Percentiles rank a stretch among this genome's conserved stretches.
These are phyloP conservation scores for Monosporascus cannonballus DNA, from an alignment of 2,329 filamentous ascomycete genomes.

Conservation along the genomic window DNA sequence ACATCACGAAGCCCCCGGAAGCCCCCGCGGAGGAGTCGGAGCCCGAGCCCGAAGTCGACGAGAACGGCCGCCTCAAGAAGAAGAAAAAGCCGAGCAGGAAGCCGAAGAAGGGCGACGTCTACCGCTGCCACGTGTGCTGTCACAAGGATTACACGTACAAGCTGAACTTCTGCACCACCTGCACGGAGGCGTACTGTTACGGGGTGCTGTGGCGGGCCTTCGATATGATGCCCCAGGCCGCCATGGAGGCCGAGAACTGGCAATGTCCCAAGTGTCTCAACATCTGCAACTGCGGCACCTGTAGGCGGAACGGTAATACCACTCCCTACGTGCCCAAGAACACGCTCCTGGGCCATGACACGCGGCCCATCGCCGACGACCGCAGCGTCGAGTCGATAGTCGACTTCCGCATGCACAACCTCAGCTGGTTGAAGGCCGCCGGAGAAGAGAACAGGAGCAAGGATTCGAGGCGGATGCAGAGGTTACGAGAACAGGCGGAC, in stretches of 20 bases:
- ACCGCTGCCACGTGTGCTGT: constrained; percentile 76
- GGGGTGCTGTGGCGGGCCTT: constrained; percentile 89
- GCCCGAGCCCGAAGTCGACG: constrained; percentile 52
- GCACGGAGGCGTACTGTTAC: constrained; percentile 78
- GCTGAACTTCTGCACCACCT: constrained; percentile 74
- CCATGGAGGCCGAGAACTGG: constrained; percentile 79
- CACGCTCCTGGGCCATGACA: constrained; percentile 86
- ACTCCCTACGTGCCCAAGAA: constrained; percentile 80
- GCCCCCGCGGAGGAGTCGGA: constrained; percentile 18
- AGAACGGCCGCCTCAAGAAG: constrained; percentile 58
- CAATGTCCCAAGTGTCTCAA: constrained; percentile 80
- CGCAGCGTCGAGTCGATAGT: constrained; percentile 86
- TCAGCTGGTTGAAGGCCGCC: constrained; percentile 66
- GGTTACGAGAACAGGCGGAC: constrained; percentile 49
- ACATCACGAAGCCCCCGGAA: constrained; percentile 60
- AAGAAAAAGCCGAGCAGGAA: constrained; percentile 54
- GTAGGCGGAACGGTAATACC: constrained; percentile 61
- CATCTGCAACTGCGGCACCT: constrained; percentile 82
- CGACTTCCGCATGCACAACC: constrained; percentile 84
- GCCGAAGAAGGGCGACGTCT: constrained; percentile 47
- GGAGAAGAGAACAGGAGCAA: constrained; percentile 53
- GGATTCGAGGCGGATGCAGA: constrained; percentile 51
- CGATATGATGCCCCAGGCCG: constrained; percentile 76
- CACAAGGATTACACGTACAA: constrained; percentile 79
- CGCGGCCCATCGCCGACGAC: constrained; percentile 80